Evolutionary conservation across 495 filamentous ascomycete species (phyloP), one percentile per base, ranked within the genome.

Genomic region (Aspergillus nanangensis): DNA sequence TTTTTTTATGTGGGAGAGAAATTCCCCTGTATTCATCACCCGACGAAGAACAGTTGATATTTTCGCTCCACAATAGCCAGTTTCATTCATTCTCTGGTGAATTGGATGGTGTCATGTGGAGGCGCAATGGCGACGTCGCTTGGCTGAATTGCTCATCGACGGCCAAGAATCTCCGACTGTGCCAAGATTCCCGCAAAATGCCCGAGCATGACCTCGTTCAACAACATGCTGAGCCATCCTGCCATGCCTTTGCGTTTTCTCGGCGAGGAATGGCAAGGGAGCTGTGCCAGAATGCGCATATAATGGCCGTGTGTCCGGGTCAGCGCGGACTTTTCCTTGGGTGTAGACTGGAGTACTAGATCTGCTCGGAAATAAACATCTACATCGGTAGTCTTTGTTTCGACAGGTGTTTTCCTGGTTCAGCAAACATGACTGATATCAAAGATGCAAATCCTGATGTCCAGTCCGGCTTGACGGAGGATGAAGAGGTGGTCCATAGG

Each of bases 51-150:
- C n/a, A n/a, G n/a, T n/a, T n/a, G n/a, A n/a, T n/a, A n/a, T 29
- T 29, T 11, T 29, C 11, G 5, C 25, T 29, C 25, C 25, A 11
- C 5, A 11, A 29, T 11, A 29, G 25, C 25, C 25, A 11, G 25
- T 29, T 11, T 11, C 25, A 11, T 11, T 29, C 25, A 5, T 11
- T 29, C 25, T 29, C 5, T 29, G 36, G 18, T 21, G 36, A 17
- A 10, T 39, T 11, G 36, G 24, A 50, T 50, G 47, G 14, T 42
- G 47, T 40, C 19, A 50, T 44, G 40, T 8, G 15, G 33, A 21
- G 40, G 47, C 47, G 22, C 25, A 20, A 50, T 50, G 47, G 47
- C 47, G 47, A 29, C 25, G 25, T 38, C 43, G 33, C 34, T 18
- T 17, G 17, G 40, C 15, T 33, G 31, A 50, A 44, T 50, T 21